These are phyloP conservation scores for Polytrichum formosum DNA, from an alignment of 225 moss, liverwort and hornwort genomes.

Conservation along the genomic window DNA sequence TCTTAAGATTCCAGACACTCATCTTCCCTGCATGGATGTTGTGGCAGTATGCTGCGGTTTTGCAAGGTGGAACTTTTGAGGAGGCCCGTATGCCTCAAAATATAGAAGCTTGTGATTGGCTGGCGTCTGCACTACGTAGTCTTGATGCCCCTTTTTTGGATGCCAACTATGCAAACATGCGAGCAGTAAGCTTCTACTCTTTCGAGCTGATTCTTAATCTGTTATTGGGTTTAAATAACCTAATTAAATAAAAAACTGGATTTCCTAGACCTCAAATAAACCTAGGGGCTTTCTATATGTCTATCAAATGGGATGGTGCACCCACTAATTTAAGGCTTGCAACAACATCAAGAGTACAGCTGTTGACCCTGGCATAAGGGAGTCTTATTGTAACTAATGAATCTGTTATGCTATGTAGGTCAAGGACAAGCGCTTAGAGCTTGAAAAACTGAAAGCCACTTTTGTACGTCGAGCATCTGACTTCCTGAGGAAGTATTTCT, in stretches of 20 bases:
- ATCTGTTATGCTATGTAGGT: slow-evolving; percentile 49
- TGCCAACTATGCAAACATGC: slow-evolving; percentile 85
- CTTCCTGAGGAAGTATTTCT: slow-evolving; percentile 89
- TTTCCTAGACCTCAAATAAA: too few relatives aligned
- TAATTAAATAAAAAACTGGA: too few relatives aligned
- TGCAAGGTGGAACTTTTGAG: slow-evolving; percentile 89
- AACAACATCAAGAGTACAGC: too few relatives aligned
- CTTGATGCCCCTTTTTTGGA: slow-evolving; percentile 90
- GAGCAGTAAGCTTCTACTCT: slow-evolving; percentile 62
- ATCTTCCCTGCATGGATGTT: too few relatives aligned
- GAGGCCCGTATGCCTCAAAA: slow-evolving; percentile 97
- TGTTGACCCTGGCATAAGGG: too few relatives aligned
- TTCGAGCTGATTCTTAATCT: neutral
- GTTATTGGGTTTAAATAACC: too few relatives aligned
- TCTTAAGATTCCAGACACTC: too few relatives aligned
- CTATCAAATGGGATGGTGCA: too few relatives aligned
- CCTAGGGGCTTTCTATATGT: too few relatives aligned
- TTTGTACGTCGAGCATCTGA: slow-evolving; percentile 97
- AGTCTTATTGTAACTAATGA: neutral
- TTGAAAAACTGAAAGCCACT: slow-evolving; percentile 84
- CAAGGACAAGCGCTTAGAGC: slow-evolving; percentile 89
- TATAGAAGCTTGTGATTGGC: slow-evolving; percentile 98
- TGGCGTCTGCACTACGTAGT: slow-evolving; percentile 80
- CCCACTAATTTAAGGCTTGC: too few relatives aligned
- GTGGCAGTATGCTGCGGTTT: slow-evolving; percentile 55